Base-by-base conservation (phyloP, 1,284 basidiomycete species). In the Mycosarcoma maydis region DNA sequence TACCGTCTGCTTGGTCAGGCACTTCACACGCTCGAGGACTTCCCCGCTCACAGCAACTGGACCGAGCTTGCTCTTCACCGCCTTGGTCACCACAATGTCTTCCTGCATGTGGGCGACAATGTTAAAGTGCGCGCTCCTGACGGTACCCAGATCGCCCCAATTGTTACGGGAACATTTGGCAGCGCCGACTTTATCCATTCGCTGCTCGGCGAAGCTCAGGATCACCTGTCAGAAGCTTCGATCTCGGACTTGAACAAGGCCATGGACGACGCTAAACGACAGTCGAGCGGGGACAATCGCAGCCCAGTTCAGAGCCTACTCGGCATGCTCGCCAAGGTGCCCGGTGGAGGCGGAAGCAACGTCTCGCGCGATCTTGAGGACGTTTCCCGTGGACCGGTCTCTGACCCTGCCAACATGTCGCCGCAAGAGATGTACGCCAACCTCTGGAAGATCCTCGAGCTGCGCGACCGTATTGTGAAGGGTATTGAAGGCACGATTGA, bases 111-210 rank as follows among this genome's bases (percentile, higher is more conserved):
- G 30, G 94, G 94, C 11, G 89, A 91, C 67, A 87, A 90, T 56
- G 57, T 90, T 38, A 86, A 88, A 40, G 85, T 96, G 23, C 88
- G 89, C 55, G 88, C 90, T 22, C 91, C 89, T 0, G 88, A 89
- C 60, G 92, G 93, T 4, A 86, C 87, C 62, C 85, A 85, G 80
- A 90, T 93, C 22, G 88, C 90, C 3, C 92, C 92, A 0, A 85
- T 95, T 42, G 90, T 95, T 11, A 95, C 93, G 3, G 92, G 90
- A 8, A 91, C 92, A 0, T 95, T 95, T 73, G 92, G 92, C 13
- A 89, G 89, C 1, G 89, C 87, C 73, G 92, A 95, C 81, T 95
- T 95, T 77, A 66, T 73, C 20, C 68, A 76, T 41, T 73, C 75
- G 14, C 53, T 80, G 13, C 82, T 85, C 64, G 85, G 85, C 8